Conservation (phyloP, 768 basidiomycete genomes). For the Pulveroboletus frians region DNA sequence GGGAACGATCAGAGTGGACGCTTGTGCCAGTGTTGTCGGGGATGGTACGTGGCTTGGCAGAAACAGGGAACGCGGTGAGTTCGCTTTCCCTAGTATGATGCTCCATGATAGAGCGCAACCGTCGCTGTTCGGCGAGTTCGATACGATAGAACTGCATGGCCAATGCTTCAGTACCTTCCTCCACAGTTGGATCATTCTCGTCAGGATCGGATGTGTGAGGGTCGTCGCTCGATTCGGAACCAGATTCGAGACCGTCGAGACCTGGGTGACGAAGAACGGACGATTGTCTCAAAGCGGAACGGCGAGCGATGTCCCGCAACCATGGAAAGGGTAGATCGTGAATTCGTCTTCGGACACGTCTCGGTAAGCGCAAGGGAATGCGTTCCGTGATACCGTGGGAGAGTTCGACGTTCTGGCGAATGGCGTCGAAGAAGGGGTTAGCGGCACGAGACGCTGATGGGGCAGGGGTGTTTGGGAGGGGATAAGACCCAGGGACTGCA, state of each 20-base stretch:
- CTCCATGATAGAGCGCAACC: conserved; percentile 88
- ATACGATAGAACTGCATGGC: conserved; percentile 93
- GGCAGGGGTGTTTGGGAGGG: conserved; percentile 16
- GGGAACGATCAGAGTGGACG: not conserved
- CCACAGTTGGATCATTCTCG: conserved; percentile 39
- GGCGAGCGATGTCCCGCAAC: conserved; percentile 66
- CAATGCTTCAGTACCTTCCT: conserved; percentile 71
- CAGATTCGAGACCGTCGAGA: conserved; percentile 21
- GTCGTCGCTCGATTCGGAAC: conserved; percentile 35
- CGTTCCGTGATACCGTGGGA: conserved; percentile 70
- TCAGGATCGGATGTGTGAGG: conserved; percentile 29
- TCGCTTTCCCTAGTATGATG: conserved; percentile 70
- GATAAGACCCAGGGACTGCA: not conserved
- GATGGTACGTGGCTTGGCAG: conserved; percentile 5
- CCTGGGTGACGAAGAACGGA: conserved; percentile 11
- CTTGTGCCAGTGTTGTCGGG: not conserved
- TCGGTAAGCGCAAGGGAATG: conserved; percentile 63
- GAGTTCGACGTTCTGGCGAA: conserved; percentile 84
- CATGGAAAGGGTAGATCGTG: conserved; percentile 74
- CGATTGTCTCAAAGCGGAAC: conserved; percentile 33
- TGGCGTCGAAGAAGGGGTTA: conserved; percentile 95
- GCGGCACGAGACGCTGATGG: conserved; percentile 27
- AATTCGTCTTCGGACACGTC: conserved; percentile 49
- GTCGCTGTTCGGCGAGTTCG: conserved; percentile 84
- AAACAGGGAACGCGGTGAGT: conserved; percentile 1